These are phyloP conservation scores for Haplographium delicatum DNA, from an alignment of 495 filamentous ascomycete species.

Conservation along the genomic window DNA sequence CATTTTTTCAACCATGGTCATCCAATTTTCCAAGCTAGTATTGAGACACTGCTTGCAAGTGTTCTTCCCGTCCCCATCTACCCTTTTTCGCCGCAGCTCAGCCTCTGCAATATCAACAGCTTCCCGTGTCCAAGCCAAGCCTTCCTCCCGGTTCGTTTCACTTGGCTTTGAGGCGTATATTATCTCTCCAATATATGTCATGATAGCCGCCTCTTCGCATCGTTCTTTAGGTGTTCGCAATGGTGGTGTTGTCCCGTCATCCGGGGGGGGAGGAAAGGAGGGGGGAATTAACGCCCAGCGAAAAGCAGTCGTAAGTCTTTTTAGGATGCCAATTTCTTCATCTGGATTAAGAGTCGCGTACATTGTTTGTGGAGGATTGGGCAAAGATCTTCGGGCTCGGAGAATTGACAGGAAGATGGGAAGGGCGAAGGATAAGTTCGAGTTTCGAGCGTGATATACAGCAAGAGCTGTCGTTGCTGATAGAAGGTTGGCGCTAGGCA, in stretches of 20 bases:
- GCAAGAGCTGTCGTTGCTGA: conserved; percentile 70
- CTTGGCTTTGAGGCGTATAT: conserved; percentile 54
- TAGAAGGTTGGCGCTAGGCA: conserved; percentile 67
- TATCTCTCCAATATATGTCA: conserved; percentile 92
- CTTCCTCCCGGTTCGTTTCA: conserved; percentile 45
- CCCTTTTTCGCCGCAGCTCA: conserved; percentile 33
- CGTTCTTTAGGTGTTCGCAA: conserved; percentile 51
- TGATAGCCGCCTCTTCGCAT: conserved; percentile 80
- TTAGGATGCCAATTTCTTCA: conserved; percentile 10
- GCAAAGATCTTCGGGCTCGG: conserved; percentile 54
- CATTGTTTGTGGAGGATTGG: conserved; percentile 16
- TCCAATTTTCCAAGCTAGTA: conserved; percentile 70
- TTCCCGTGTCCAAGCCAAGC: conserved; percentile 79
- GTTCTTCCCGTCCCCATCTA: conserved; percentile 47
- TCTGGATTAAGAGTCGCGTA: conserved; percentile 9
- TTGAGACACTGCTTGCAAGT: conserved; percentile 68
- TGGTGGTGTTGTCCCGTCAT: conserved; percentile 61
- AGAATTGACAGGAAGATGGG: conserved; percentile 85
- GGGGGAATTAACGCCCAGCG: conserved; percentile 40
- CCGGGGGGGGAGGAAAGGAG: conserved; percentile 58
- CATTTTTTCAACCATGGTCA: conserved; percentile 54
- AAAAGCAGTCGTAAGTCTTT: conserved; percentile 22
- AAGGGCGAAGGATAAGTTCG: conserved; percentile 58
- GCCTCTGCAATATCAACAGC: conserved; percentile 65
- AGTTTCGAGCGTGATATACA: conserved; percentile 64